phyloP scores from a whole-genome alignment of 1,284 basidiomycete genomes.

The Apiotrichum montevideense region DNA sequence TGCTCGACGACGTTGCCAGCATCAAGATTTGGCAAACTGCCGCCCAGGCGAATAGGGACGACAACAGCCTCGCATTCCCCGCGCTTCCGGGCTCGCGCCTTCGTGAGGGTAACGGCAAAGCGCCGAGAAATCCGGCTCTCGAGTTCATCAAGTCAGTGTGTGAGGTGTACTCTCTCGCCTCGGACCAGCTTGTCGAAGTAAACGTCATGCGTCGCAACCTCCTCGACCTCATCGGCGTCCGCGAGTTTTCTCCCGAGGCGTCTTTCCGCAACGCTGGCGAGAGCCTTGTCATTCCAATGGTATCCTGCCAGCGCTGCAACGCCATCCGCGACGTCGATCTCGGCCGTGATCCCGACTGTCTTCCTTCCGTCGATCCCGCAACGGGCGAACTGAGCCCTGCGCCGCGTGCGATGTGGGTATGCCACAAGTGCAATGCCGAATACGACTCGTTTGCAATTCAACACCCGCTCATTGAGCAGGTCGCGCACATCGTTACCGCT shows the following conservation, averaged over 20 bases:
- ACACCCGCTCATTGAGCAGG: constrained; percentile 71
- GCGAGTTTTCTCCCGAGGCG: constrained; percentile 80
- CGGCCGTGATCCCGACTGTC: constrained; percentile 82
- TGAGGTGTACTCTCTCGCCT: constrained; percentile 70
- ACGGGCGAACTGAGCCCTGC: constrained; percentile 41
- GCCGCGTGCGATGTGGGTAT: constrained; percentile 46
- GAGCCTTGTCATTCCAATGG: constrained; percentile 75
- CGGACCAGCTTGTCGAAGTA: constrained; percentile 75
- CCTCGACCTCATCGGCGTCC: constrained; percentile 78
- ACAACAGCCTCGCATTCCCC: constrained; percentile 69
- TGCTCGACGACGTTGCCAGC: constrained; percentile 65
- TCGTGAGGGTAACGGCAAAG: constrained; percentile 29
- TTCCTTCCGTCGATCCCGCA: constrained; percentile 51
- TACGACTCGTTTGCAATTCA: constrained; percentile 84
- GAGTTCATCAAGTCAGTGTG: constrained; percentile 88
- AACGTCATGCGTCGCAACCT: constrained; percentile 83
- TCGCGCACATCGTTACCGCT: constrained; percentile 63
- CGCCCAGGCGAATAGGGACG: constrained; percentile 54
- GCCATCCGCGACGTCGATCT: constrained; percentile 86
- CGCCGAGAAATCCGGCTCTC: constrained; percentile 64
- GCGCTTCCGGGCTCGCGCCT: constrained; percentile 73
- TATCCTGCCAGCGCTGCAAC: constrained; percentile 88
- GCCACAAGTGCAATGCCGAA: constrained; percentile 65
- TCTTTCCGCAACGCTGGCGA: constrained; percentile 89
- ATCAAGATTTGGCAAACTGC: constrained; percentile 63